Evolutionary conservation across 2,329 filamentous ascomycete genomes (phyloP), one percentile per base, ranked within the genome.

Genomic region (Fusarium goolgardi): DNA sequence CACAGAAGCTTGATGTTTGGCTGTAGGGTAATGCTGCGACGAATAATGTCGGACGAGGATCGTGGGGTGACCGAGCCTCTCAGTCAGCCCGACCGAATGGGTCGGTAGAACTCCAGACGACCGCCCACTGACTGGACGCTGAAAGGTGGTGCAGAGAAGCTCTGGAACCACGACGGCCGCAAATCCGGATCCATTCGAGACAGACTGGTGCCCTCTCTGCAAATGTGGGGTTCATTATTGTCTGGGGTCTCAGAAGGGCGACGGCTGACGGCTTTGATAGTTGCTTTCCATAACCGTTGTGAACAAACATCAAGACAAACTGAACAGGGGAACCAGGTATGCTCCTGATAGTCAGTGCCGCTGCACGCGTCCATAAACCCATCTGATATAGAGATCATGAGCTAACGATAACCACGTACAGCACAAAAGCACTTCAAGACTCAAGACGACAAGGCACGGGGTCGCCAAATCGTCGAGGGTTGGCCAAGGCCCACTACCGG

Each of bases 381-480:
- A 37, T 39, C 35, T 16, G 44, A 50, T 31, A 29, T 66, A 44
- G 41, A n/a, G 21, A 52, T n/a, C 35, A 27, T 49, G 40, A 65
- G 34, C 53, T 21, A 45, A 49, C 39, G 10, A 16, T 23, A 15
- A 23, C 13, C 21, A 21, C 21, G 50, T 23, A 34, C 5, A 34
- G 32, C 32, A 18, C 32, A 34, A 63, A 25, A 68, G 49, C 35
- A 62, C 39, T 55, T 59, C 55, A 52, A 56, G 43, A 57, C 37
- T 59, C 55, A 52, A 56, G 43, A 57, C 37, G 40, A 23, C 56
- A 54, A 72, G 53, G 62, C 70, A 73, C 67, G 64, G 69, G 67
- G 68, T 63, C 67, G 53, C 56, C 55, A 61, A 57, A 72, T 55
- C 57, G 55, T 71, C 49, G 55, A 71, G 52, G 66, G 63, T 70